These are phyloP conservation scores for Geotrichum histeridarum DNA, from an alignment of 1,139 yeast genomes.

Conservation along the genomic window DNA sequence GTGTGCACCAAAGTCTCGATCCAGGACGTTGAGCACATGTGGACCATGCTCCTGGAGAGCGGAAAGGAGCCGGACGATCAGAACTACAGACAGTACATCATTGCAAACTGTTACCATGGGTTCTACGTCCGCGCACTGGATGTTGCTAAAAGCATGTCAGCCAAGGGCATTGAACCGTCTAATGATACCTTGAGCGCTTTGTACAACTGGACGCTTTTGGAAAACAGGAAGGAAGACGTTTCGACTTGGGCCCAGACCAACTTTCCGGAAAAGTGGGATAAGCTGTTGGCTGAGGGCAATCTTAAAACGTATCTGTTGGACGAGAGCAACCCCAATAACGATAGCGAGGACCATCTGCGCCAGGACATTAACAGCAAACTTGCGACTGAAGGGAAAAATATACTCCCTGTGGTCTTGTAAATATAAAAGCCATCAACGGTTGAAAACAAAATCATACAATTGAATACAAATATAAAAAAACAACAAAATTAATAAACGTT, in stretches of 20 bases:
- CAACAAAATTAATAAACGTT: neutral
- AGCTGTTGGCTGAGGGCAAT: constrained; percentile 39
- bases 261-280: constrained; percentile 47
- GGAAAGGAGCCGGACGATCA: constrained; percentile 50
- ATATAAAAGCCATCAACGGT: neutral
- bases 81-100: constrained; percentile 59
- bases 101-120: constrained; percentile 73
- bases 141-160: constrained; percentile 48
- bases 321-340: constrained; percentile 30
- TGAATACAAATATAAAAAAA: neutral
- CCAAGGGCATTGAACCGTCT: constrained; percentile 46
- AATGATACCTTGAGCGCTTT: constrained; percentile 51
- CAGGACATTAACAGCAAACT: constrained; percentile 16
- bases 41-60: constrained; percentile 54
- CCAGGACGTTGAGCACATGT: constrained; percentile 56
- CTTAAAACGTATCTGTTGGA: constrained; percentile 36
- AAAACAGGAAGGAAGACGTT: constrained; percentile 45
- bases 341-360: constrained; percentile 30
- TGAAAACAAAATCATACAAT: neutral
- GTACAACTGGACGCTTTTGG: constrained; percentile 57
- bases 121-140: constrained; percentile 54
- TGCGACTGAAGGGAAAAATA: constrained; percentile 7
- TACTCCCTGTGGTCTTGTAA: constrained; percentile 8
- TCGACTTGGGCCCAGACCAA: constrained; percentile 50
- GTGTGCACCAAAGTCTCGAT: constrained; percentile 58